Evolutionary conservation across 805 yeast species (phyloP).

Genomic region (Candida broadrunensis): DNA sequence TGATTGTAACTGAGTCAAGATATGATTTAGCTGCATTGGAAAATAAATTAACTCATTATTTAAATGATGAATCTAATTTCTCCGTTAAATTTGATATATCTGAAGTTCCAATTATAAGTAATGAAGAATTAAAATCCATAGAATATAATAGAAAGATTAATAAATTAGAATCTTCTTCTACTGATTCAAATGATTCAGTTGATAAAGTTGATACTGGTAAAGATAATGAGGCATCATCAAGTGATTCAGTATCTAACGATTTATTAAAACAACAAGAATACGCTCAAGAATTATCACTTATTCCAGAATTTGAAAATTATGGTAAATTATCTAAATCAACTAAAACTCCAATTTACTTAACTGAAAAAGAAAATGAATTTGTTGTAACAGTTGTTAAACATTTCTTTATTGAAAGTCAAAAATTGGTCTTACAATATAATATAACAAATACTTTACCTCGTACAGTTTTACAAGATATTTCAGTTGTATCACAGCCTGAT

Average conservation of each 20-base stretch:
- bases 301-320: slow-evolving; percentile 70
- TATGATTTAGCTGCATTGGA: slow-evolving; percentile 80
- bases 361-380: slow-evolving; percentile 92
- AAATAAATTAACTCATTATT: slow-evolving; percentile 68
- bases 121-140: slow-evolving; percentile 66
- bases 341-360: slow-evolving; percentile 55
- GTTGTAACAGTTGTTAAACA: slow-evolving; percentile 84
- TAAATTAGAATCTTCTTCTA: slow-evolving; percentile 27
- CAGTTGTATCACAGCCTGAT: slow-evolving; percentile 66
- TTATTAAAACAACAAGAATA: slow-evolving; percentile 58
- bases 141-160: slow-evolving; percentile 54
- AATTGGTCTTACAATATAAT: slow-evolving; percentile 76
- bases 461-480: slow-evolving; percentile 71
- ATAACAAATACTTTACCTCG: slow-evolving; percentile 82
- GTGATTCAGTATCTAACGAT: slow-evolving; percentile 19
- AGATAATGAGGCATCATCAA: slow-evolving; percentile 13
- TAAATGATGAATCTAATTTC: slow-evolving; percentile 51
- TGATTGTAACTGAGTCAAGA: slow-evolving; percentile 64
- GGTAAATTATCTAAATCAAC: slow-evolving; percentile 79
- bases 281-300: slow-evolving; percentile 62
- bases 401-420: slow-evolving; percentile 61
- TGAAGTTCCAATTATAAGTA: slow-evolving; percentile 60
- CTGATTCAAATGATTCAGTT: slow-evolving; percentile 15
- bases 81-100: slow-evolving; percentile 66
- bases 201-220: slow-evolving; percentile 18